phyloP scores from a whole-genome alignment of 2,329 filamentous ascomycete genomes.

The Pseudogymnoascus destructans region DNA sequence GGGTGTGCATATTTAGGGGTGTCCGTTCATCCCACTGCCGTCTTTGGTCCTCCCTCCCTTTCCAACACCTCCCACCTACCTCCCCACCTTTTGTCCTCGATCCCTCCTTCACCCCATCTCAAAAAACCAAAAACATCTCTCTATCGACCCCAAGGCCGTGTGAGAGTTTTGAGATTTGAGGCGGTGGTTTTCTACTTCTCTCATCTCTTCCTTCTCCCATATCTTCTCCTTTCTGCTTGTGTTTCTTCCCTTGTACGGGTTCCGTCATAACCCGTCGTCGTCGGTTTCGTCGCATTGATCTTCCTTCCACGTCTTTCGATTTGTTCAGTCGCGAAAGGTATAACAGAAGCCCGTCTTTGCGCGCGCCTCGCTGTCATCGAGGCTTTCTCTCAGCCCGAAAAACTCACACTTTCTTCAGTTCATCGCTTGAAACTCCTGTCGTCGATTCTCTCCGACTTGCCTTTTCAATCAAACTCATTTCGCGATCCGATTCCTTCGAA shows the following conservation, averaged over 20 bases:
- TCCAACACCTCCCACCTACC: slow-evolving; percentile 1
- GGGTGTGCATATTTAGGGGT: not conserved
- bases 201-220: slow-evolving; percentile 5
- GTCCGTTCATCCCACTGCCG: not conserved
- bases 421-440: not conserved
- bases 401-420: not conserved
- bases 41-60: slow-evolving; percentile 8
- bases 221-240: slow-evolving; percentile 9
- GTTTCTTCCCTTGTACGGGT: slow-evolving; percentile 2
- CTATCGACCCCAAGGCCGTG: not conserved
- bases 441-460: slow-evolving; percentile 2
- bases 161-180: slow-evolving; percentile 8
- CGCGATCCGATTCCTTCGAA: slow-evolving; percentile 4
- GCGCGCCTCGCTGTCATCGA: slow-evolving; percentile 1
- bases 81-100: slow-evolving; percentile 6
- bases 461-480: not conserved
- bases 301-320: slow-evolving; percentile 9
- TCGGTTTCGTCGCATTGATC: slow-evolving; percentile 8
- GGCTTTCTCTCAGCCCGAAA: not conserved
- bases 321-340: slow-evolving; percentile 7
- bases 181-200: slow-evolving; percentile 5
- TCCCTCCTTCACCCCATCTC: not conserved
- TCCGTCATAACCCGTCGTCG: slow-evolving; percentile 1
- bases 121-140: not conserved
- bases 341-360: not conserved